Conservation (phyloP, 805 yeast species). For the Schizosaccharomyces osmophilus region DNA sequence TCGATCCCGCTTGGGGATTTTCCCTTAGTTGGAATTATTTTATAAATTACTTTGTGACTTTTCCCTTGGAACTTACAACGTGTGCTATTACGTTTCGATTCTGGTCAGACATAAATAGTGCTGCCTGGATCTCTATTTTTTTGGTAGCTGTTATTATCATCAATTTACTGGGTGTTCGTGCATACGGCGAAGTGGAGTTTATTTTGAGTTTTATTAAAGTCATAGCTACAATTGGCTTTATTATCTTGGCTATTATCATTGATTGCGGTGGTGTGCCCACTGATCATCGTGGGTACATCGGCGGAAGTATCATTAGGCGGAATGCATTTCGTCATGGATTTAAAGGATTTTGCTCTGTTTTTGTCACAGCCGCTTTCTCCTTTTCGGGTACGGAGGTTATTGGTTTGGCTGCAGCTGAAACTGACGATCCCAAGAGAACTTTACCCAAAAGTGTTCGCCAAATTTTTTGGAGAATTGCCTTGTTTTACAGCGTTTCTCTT, state of each 20-base stretch:
- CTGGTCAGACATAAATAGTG: slow-evolving; percentile 28
- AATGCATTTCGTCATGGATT: slow-evolving; percentile 38
- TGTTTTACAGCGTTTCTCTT: slow-evolving; percentile 40
- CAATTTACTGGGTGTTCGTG: slow-evolving; percentile 32
- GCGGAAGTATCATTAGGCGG: slow-evolving; percentile 40
- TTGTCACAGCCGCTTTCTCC: slow-evolving; percentile 56
- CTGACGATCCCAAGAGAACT: slow-evolving; percentile 38
- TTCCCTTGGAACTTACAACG: slow-evolving; percentile 44
- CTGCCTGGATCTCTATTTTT: slow-evolving; percentile 32
- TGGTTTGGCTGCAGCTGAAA: slow-evolving; percentile 59
- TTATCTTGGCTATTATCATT: slow-evolving; percentile 32
- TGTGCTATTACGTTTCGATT: slow-evolving; percentile 31
- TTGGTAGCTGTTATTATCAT: slow-evolving; percentile 25
- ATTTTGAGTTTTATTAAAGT: slow-evolving; percentile 34
- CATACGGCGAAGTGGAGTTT: slow-evolving; percentile 48
- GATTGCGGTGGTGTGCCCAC: slow-evolving; percentile 22
- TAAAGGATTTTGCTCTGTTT: slow-evolving; percentile 51
- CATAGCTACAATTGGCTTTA: slow-evolving; percentile 32
- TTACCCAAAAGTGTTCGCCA: slow-evolving; percentile 57
- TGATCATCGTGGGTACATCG: slow-evolving; percentile 35
- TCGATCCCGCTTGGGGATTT: slow-evolving; percentile 47
- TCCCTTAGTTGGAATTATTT: slow-evolving; percentile 53
- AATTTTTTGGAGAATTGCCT: slow-evolving; percentile 57
- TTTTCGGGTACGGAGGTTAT: slow-evolving; percentile 54
- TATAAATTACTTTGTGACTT: slow-evolving; percentile 37